Conservation (phyloP, 768 basidiomycete species). For the Calocybe cyanea region DNA sequence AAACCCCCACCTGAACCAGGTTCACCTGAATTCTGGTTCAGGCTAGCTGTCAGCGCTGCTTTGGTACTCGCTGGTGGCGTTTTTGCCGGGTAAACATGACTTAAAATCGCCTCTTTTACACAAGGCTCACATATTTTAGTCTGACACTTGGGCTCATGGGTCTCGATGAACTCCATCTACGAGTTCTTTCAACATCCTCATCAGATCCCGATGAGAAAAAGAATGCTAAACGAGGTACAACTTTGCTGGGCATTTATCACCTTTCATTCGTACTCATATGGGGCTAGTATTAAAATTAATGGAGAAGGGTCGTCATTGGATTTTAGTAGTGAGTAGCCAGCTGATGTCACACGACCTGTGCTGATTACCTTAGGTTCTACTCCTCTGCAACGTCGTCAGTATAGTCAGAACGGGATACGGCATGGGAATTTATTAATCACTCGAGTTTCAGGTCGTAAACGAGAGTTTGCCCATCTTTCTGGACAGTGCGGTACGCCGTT, state of each 20-base stretch:
- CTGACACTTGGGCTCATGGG: conserved; percentile 93
- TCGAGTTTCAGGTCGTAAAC: conserved; percentile 60
- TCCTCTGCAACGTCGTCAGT: conserved; percentile 84
- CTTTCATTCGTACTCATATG: background rate
- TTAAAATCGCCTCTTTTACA: background rate
- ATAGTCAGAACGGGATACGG: background rate
- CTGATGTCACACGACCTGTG: background rate
- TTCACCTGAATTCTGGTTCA: conserved; percentile 70
- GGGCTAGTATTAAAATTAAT: conserved; percentile 48
- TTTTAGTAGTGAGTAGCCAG: conserved; percentile 67
- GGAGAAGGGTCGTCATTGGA: conserved; percentile 82
- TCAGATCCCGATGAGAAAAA: conserved; percentile 63
- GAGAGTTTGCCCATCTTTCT: conserved; percentile 83
- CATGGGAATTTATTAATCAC: background rate
- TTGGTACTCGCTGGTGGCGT: conserved; percentile 87
- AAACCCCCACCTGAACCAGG: conserved; percentile 27
- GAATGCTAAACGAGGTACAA: conserved; percentile 68
- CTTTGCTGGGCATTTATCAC: background rate
- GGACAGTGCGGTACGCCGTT: conserved; percentile 58
- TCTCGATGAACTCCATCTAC: conserved; percentile 84
- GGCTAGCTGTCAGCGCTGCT: conserved; percentile 58
- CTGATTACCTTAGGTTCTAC: conserved; percentile 53
- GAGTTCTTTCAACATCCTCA: conserved; percentile 79
- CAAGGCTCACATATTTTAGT: conserved; percentile 31
- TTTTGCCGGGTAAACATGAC: conserved; percentile 75